Percentiles rank a stretch among this genome's conserved stretches.
phyloP scores from a whole-genome alignment of 140 eudicot genomes.

The Anethum foeniculum region DNA sequence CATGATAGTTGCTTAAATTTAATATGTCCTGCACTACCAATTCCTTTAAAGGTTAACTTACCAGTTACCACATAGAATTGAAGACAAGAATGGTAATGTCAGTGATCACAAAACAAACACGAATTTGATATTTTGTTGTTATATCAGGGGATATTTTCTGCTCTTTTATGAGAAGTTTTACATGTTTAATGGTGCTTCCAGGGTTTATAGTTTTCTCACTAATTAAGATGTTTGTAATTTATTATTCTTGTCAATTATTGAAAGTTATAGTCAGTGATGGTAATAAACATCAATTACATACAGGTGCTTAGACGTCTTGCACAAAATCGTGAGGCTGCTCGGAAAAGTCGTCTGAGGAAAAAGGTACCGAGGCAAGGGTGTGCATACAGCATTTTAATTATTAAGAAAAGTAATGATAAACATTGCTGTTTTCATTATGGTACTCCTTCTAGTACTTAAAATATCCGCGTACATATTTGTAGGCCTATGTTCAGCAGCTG shows the following conservation, averaged over 20 bases:
- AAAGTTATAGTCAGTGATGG: background rate
- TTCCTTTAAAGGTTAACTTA: background rate
- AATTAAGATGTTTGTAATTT: background rate
- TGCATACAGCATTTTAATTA: background rate
- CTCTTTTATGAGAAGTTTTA: background rate
- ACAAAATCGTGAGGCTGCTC: slow-evolving; percentile 99
- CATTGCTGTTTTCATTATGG: background rate
- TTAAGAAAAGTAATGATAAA: background rate
- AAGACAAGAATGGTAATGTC: background rate
- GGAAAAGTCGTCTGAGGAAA: slow-evolving; percentile 90
- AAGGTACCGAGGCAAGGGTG: slow-evolving; percentile 43
- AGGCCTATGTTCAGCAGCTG: slow-evolving; percentile 95
- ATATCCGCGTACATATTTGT: slow-evolving; percentile 10
- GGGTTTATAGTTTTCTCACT: background rate
- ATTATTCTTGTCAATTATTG: too few relatives aligned
- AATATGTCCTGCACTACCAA: background rate
- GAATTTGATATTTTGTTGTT: background rate
- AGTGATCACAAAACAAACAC: background rate
- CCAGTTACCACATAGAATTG: background rate
- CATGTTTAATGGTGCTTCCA: background rate
- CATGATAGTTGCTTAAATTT: background rate
- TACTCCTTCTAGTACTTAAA: slow-evolving; percentile 3
- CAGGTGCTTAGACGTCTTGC: slow-evolving; percentile 88
- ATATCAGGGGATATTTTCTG: background rate
- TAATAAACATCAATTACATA: slow-evolving; percentile 8